Evolutionary conservation across 371 early-diverging fungal genomes (phyloP), one percentile per base, ranked within the genome.

Genomic region (Mortierella sp.): DNA sequence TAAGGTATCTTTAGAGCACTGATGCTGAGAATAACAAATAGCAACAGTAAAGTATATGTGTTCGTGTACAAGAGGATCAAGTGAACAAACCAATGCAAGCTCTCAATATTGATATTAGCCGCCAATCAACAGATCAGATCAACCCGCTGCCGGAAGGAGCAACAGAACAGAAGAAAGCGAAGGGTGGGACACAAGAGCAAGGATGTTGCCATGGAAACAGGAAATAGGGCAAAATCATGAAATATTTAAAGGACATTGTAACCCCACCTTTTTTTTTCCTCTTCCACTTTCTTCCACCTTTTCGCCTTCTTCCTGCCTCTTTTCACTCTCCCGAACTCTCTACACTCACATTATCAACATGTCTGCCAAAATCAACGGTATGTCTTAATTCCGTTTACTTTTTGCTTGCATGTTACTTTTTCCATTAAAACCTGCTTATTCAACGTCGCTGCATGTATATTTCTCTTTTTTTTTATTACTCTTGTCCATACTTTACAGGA

Each of bases 361-460:
- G 67, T 34, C 55, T 57, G 61, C 71, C 71, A 67, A 80, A 68
- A 80, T 80, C 71, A 70, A 71, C 65, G 81, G 81, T 80, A 68
- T 57, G 80, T 70, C 8, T 9, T 15, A 54, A 54, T 35, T 17
- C n/a, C 7, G 13, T 23, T 56, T 8, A 56, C 32, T 35, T 55
- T 26, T 17, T 51, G n/a, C n/a, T n/a, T n/a, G n/a, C n/a, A n/a
- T n/a, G n/a, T n/a, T n/a, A n/a, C n/a, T n/a, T n/a, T n/a, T n/a
- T n/a, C n/a, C n/a, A n/a, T n/a, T n/a, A n/a, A n/a, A n/a, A n/a
- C n/a, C n/a, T n/a, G n/a, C n/a, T n/a, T n/a, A n/a, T n/a, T n/a
- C n/a, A n/a, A n/a, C n/a, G n/a, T n/a, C n/a, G n/a, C n/a, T n/a
- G n/a, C n/a, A n/a, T n/a, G n/a, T n/a, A n/a, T 53, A 0, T 43